phyloP scores from a whole-genome alignment of 306 rosid species.

The Ziziphus jujuba region DNA sequence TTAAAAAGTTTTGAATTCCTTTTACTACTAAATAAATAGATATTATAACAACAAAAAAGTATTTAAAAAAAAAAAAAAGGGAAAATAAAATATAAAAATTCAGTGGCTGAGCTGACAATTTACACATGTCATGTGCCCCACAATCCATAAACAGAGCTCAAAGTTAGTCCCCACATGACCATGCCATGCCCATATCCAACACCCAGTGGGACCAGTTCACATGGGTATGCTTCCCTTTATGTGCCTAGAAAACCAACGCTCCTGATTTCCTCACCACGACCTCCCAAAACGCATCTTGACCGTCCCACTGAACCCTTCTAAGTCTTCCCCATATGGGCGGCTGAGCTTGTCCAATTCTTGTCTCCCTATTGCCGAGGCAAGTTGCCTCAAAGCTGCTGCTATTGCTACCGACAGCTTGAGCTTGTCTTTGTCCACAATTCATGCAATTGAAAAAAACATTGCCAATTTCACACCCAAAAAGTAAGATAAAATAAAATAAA shows the following conservation, averaged over 20 bases:
- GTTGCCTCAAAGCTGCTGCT: constrained; percentile 66
- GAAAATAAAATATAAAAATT: not conserved
- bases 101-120: not conserved
- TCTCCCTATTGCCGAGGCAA: constrained; percentile 56
- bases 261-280: constrained; percentile 40
- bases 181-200: constrained; percentile 38
- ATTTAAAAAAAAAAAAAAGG: too few relatives aligned
- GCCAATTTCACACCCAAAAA: constrained; percentile 7
- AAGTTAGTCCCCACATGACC: constrained; percentile 42
- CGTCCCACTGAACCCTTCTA: constrained; percentile 30
- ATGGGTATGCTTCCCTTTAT: constrained; percentile 49
- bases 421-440: constrained; percentile 80
- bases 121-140: constrained; percentile 5
- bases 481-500: not conserved
- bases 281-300: constrained; percentile 49
- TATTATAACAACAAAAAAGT: too few relatives aligned
- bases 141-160: not conserved
- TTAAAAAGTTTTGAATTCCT: too few relatives aligned
- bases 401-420: constrained; percentile 73
- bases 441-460: constrained; percentile 23
- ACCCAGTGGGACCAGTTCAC: constrained; percentile 47
- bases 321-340: constrained; percentile 50
- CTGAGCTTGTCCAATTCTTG: constrained; percentile 72
- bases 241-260: constrained; percentile 40
- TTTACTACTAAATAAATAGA: too few relatives aligned